Evolutionary conservation across 371 early-diverging fungal genomes (phyloP).

Genomic region (Mucor ambiguus): DNA sequence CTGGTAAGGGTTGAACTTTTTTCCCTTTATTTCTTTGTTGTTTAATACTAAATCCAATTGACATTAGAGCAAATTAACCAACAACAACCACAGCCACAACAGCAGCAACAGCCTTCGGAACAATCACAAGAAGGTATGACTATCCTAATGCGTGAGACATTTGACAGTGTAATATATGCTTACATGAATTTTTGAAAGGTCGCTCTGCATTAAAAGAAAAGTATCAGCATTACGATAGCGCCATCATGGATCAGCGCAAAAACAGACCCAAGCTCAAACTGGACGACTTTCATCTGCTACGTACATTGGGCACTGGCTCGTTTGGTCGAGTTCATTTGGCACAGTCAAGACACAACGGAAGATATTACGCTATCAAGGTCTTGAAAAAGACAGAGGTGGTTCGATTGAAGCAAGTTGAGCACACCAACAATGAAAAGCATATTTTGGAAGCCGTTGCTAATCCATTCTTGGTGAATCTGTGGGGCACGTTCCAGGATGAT

Average conservation of each 20-base stretch:
- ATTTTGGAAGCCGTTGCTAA: slow-evolving; percentile 87
- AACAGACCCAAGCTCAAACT: slow-evolving; percentile 61
- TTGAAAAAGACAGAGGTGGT: slow-evolving; percentile 92
- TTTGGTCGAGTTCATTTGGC: slow-evolving; percentile 97
- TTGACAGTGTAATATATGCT: not conserved
- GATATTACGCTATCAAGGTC: slow-evolving; percentile 95
- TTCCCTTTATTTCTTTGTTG: not conserved
- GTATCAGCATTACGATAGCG: slow-evolving; percentile 17
- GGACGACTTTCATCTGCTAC: slow-evolving; percentile 69
- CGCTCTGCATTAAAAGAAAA: slow-evolving; percentile 6
- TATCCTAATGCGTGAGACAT: not conserved
- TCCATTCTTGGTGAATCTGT: slow-evolving; percentile 95
- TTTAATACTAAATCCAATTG: not conserved
- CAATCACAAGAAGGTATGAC: not conserved
- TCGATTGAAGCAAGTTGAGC: slow-evolving; percentile 93
- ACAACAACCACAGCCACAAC: not conserved
- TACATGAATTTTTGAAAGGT: not conserved
- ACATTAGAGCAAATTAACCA: not conserved
- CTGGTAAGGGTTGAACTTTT: slow-evolving; percentile 7
- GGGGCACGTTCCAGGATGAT: slow-evolving; percentile 84
- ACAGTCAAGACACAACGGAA: slow-evolving; percentile 75
- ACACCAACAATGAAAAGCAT: slow-evolving; percentile 94
- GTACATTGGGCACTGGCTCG: slow-evolving; percentile 97
- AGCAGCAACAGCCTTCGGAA: not conserved
- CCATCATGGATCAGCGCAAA: slow-evolving; percentile 25